Conservation (phyloP, 352 stramenopile genomes). For the Phytophthora constricta region DNA sequence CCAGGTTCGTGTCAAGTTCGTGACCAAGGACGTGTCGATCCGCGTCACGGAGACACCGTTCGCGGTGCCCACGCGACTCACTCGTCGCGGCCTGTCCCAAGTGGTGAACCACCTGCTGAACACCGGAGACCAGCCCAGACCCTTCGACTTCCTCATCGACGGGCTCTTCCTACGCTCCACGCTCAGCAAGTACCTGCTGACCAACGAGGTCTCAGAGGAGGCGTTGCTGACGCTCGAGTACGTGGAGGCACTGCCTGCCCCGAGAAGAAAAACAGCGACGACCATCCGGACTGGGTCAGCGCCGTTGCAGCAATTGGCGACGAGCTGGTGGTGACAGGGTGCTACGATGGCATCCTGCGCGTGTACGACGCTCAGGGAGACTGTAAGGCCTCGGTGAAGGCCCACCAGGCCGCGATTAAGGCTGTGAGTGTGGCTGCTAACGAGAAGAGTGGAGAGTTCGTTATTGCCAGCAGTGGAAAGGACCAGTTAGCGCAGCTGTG, state of each 20-base stretch:
- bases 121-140: slow-evolving; percentile 51
- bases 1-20: slow-evolving; percentile 90
- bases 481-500: slow-evolving; percentile 81
- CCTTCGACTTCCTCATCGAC: slow-evolving; percentile 90
- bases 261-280: slow-evolving; percentile 65
- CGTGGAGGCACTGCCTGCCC: slow-evolving; percentile 81
- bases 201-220: slow-evolving; percentile 76
- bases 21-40: slow-evolving; percentile 88
- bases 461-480: slow-evolving; percentile 81
- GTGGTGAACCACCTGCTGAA: slow-evolving; percentile 90
- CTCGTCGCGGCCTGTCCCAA: slow-evolving; percentile 85
- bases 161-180: slow-evolving; percentile 77
- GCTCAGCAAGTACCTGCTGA: slow-evolving; percentile 79
- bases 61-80: slow-evolving; percentile 81
- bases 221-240: slow-evolving; percentile 90
- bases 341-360: slow-evolving; percentile 87
- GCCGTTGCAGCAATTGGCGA: slow-evolving; percentile 54
- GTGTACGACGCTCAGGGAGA: slow-evolving; percentile 72
- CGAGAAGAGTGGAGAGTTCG: slow-evolving; percentile 40
- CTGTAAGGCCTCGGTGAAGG: slow-evolving; percentile 68
- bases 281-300: slow-evolving; percentile 90
- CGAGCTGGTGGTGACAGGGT: slow-evolving; percentile 76
- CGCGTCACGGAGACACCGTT: slow-evolving; percentile 91
- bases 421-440: slow-evolving; percentile 44
- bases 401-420: slow-evolving; percentile 82